These are phyloP conservation scores for Phellopilus nigrolimitatus DNA, from an alignment of 1,284 basidiomycete genomes.

Conservation along the genomic window DNA sequence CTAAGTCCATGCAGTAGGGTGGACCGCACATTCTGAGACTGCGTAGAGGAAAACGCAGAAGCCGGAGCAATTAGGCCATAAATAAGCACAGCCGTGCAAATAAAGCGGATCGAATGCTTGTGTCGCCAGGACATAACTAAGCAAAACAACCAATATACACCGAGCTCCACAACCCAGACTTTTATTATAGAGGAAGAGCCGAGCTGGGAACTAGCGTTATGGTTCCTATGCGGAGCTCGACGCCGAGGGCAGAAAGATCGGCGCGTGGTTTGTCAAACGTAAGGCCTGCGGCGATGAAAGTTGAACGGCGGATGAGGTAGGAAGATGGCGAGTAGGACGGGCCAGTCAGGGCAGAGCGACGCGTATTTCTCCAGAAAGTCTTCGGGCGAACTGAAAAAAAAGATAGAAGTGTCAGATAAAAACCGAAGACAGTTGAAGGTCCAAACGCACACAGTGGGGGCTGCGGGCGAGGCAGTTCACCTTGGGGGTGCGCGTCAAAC, in stretches of 20 bases:
- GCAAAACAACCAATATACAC: not conserved
- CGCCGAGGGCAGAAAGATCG: conserved; percentile 62
- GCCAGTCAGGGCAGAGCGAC: conserved; percentile 57
- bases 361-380: conserved; percentile 67
- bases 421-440: not conserved
- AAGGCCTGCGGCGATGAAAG: conserved; percentile 68
- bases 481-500: conserved; percentile 28
- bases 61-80: not conserved
- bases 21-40: not conserved
- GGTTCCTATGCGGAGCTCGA: conserved; percentile 50
- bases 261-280: conserved; percentile 53
- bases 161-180: not conserved
- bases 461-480: conserved; percentile 49
- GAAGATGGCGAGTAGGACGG: conserved; percentile 64
- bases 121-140: not conserved
- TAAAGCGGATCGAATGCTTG: not conserved
- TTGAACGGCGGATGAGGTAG: conserved; percentile 64
- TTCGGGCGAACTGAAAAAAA: conserved; percentile 50
- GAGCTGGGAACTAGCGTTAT: conserved; percentile 35
- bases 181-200: conserved; percentile 22
- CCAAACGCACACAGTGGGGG: conserved; percentile 55
- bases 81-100: not conserved
- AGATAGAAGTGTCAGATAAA: conserved; percentile 1
- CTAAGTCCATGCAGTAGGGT: not conserved
- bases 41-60: conserved; percentile 1